Evolutionary conservation across 305 asterid genomes (phyloP).

Genomic region (Fraxinus latifolia): DNA sequence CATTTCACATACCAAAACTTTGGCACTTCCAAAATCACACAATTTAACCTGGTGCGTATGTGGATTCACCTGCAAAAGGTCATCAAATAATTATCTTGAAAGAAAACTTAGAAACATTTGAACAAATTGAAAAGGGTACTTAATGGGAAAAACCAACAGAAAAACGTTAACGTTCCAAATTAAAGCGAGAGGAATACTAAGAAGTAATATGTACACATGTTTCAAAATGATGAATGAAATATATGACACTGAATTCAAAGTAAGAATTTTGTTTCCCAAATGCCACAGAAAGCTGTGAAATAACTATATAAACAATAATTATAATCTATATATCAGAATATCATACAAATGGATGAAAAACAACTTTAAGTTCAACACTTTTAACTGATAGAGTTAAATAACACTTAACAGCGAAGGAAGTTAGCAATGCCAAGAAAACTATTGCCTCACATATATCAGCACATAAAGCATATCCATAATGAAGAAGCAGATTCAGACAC

Average conservation of each 20-base stretch:
- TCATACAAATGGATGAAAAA: neutral
- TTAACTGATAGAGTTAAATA: neutral
- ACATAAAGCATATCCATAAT: neutral
- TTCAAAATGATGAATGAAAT: neutral
- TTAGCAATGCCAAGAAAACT: neutral
- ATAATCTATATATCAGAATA: neutral
- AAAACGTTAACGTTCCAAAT: too few species aligned
- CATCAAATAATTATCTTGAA: constrained; percentile 14
- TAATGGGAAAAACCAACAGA: neutral
- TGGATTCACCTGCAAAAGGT: constrained; percentile 63
- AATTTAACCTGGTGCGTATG: constrained; percentile 72
- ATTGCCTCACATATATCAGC: neutral
- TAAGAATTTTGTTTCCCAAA: neutral
- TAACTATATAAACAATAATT: neutral
- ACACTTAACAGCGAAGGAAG: neutral
- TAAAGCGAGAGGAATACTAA: too few species aligned
- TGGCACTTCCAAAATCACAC: constrained; percentile 77
- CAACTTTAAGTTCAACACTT: neutral
- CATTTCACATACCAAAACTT: constrained; percentile 53
- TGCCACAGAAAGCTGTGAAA: neutral
- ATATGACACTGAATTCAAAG: neutral
- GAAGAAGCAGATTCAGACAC: neutral
- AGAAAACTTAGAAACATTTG: neutral
- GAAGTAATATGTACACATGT: neutral
- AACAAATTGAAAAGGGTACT: neutral